phyloP scores from a whole-genome alignment of 2,329 filamentous ascomycete genomes.

The Cladosporium cucumerinum region DNA sequence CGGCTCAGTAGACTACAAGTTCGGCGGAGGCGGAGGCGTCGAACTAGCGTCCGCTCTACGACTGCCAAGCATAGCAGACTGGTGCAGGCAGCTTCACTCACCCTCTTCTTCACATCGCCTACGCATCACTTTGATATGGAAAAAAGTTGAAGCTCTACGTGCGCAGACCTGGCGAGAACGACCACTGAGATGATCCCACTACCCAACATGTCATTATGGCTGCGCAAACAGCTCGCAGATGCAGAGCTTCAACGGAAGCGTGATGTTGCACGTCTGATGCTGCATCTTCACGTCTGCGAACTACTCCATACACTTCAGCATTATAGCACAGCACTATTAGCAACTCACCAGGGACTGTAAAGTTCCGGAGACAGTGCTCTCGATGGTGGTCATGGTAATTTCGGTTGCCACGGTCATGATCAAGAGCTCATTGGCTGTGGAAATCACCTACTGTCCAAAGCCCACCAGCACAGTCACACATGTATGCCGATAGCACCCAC shows the following conservation, averaged over 20 bases:
- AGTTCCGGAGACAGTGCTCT: neutral
- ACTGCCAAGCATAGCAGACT: conserved; percentile 1
- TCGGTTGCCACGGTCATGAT: neutral
- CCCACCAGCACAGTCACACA: neutral
- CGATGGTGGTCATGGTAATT: neutral
- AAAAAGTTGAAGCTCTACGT: neutral
- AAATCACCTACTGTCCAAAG: neutral
- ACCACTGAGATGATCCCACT: neutral
- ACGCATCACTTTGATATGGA: neutral
- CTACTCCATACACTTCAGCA: neutral
- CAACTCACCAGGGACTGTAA: neutral
- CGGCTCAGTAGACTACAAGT: neutral
- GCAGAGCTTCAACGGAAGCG: neutral
- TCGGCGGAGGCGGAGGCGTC: neutral
- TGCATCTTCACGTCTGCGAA: neutral
- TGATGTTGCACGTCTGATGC: neutral
- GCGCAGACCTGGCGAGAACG: neutral
- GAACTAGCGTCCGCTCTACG: neutral
- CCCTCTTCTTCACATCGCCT: neutral
- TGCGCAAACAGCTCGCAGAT: neutral
- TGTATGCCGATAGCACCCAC: neutral
- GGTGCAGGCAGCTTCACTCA: neutral
- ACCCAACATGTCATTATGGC: neutral
- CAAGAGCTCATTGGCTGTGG: neutral
- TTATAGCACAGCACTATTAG: neutral